A percentile compares a stretch with the other conserved stretches of the same genome.
These are phyloP conservation scores for Colletotrichum navitas DNA, from an alignment of 2,329 filamentous ascomycete species.

Conservation along the genomic window DNA sequence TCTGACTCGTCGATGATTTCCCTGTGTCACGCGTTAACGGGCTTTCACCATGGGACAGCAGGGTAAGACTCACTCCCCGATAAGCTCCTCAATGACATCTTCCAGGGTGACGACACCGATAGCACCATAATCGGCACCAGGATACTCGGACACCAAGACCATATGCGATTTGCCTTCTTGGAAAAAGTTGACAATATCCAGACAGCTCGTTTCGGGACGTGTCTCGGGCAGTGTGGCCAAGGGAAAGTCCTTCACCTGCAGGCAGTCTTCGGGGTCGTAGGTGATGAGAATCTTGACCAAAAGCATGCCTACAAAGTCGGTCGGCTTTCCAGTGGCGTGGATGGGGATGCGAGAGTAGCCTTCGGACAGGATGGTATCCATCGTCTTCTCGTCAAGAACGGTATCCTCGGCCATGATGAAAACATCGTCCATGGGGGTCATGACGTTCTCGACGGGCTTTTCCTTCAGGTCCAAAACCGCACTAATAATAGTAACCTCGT, in stretches of 20 bases:
- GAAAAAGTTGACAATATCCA: conserved; percentile 99
- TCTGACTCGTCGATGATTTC: conserved; percentile 99
- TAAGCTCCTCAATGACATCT: conserved; percentile 98
- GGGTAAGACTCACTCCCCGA: conserved; percentile 83
- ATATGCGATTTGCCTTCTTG: conserved; percentile 99
- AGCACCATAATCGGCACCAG: conserved; percentile 91
- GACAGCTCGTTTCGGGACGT: conserved; percentile 91
- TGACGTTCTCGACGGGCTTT: conserved; percentile 93
- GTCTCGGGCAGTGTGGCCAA: conserved; percentile 96
- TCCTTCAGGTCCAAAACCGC: conserved; percentile 96
- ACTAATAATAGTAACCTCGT: conserved; percentile 98
- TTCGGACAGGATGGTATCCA: conserved; percentile 92
- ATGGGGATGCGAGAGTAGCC: conserved; percentile 98
- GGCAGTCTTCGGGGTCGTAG: conserved; percentile 94
- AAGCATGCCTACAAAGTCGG: conserved; percentile 97
- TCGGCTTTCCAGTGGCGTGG: conserved; percentile 83
- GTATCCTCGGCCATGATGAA: conserved; percentile 98
- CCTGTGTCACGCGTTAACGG: conserved; percentile 61
- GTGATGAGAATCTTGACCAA: conserved; percentile 99
- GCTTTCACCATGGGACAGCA: background rate
- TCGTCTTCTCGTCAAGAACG: conserved; percentile 90
- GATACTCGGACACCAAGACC: conserved; percentile 91
- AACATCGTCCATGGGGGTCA: conserved; percentile 98
- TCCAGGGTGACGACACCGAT: conserved; percentile 95
- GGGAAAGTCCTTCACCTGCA: conserved; percentile 88